Conservation (phyloP, 2,329 filamentous ascomycete species). For the Alternaria solani region DNA sequence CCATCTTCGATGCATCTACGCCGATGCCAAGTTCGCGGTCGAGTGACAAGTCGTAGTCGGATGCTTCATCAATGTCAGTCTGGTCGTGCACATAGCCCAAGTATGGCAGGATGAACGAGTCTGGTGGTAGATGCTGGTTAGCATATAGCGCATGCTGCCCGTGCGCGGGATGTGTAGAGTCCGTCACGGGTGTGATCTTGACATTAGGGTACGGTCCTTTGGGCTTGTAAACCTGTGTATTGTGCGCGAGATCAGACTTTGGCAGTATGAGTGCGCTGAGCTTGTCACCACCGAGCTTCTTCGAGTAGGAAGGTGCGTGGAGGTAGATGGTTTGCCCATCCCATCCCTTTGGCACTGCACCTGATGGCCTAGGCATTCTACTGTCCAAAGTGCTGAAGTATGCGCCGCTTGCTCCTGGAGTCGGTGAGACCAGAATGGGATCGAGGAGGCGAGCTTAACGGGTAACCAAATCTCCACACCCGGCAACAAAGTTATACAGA, state of each 20-base stretch:
- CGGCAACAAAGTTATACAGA: background rate
- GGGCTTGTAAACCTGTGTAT: constrained; percentile 22
- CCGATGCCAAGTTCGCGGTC: constrained; percentile 59
- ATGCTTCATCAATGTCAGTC: constrained; percentile 51
- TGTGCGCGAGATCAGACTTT: constrained; percentile 27
- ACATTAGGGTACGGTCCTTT: constrained; percentile 49
- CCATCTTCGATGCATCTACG: constrained; percentile 58
- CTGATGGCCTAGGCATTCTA: constrained; percentile 8
- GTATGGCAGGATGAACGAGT: constrained; percentile 60
- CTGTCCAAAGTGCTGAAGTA: background rate
- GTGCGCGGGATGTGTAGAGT: constrained; percentile 56
- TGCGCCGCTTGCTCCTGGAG: background rate
- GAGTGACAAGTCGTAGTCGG: constrained; percentile 61
- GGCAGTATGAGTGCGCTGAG: constrained; percentile 30
- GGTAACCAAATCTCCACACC: background rate
- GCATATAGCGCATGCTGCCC: constrained; percentile 60
- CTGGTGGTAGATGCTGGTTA: constrained; percentile 54
- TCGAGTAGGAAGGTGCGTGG: constrained; percentile 42
- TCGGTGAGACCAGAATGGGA: background rate
- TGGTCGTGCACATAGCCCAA: constrained; percentile 59
- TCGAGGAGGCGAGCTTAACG: background rate
- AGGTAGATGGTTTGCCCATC: constrained; percentile 38
- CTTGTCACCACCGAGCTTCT: constrained; percentile 35
- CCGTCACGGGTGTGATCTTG: constrained; percentile 53
- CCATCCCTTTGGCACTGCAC: constrained; percentile 44